phyloP scores from a whole-genome alignment of 805 yeast species.

The Kluyveromyces nonfermentans region DNA sequence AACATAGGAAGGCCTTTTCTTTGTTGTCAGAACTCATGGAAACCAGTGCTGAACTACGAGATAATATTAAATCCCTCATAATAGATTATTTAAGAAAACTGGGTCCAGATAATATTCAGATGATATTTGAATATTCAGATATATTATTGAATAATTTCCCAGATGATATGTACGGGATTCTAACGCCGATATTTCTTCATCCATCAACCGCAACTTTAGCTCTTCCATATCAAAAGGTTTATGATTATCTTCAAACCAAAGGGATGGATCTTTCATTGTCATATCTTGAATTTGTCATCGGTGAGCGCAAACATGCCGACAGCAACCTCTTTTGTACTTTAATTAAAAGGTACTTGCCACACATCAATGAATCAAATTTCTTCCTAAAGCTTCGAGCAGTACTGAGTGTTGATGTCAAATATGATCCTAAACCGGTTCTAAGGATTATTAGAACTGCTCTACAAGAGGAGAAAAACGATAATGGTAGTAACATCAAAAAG shows the following conservation, averaged over 20 bases:
- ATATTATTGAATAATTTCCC: constrained; percentile 37
- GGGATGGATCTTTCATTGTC: constrained; percentile 26
- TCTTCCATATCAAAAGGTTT: constrained; percentile 44
- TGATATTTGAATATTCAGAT: constrained; percentile 47
- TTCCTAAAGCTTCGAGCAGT: constrained; percentile 30
- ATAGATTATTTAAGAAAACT: constrained; percentile 52
- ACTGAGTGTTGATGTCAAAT: constrained; percentile 27
- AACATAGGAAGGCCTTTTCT: constrained; percentile 59
- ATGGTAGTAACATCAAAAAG: constrained; percentile 1
- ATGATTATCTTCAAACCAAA: constrained; percentile 38
- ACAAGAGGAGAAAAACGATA: constrained; percentile 3
- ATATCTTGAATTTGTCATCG: constrained; percentile 47
- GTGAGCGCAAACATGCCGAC: constrained; percentile 31
- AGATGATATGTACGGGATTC: constrained; percentile 27
- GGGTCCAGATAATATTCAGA: constrained; percentile 36
- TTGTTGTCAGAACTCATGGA: constrained; percentile 33
- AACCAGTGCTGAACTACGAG: constrained; percentile 6
- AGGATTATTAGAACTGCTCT: constrained; percentile 10
- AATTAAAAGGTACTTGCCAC: constrained; percentile 35
- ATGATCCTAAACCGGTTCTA: constrained; percentile 33
- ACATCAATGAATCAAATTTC: constrained; percentile 11
- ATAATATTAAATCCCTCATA: constrained; percentile 14
- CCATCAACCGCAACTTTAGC: constrained; percentile 52
- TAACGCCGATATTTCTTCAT: constrained; percentile 48
- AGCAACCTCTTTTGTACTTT: constrained; percentile 36